Evolutionary conservation across 768 basidiomycete genomes (phyloP).

Genomic region (Leccinellum rugosiceps): DNA sequence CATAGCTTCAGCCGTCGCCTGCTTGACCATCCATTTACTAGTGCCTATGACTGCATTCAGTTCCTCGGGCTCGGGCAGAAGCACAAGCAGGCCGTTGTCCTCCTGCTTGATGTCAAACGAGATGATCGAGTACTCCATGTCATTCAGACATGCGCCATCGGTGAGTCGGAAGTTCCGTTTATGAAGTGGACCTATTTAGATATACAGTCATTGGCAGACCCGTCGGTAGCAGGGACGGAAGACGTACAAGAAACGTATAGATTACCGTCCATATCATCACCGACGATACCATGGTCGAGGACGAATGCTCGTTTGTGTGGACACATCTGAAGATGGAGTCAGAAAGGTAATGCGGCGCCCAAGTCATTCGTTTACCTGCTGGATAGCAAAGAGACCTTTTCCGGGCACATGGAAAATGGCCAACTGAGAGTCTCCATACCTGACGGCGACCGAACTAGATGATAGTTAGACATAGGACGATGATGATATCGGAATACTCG

Average conservation of each 20-base stretch:
- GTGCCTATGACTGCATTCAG: constrained; percentile 64
- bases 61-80: constrained; percentile 49
- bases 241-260: constrained; percentile 48
- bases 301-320: constrained; percentile 62
- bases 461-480: not conserved
- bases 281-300: constrained; percentile 66
- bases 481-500: constrained; percentile 25
- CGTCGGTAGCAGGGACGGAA: not conserved
- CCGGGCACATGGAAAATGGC: constrained; percentile 65
- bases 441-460: constrained; percentile 45
- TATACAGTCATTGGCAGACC: not conserved
- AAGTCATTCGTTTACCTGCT: constrained; percentile 49
- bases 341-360: not conserved
- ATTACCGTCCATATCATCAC: constrained; percentile 55
- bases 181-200: constrained; percentile 52
- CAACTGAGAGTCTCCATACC: constrained; percentile 63
- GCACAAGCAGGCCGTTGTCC: constrained; percentile 42
- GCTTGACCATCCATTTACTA: constrained; percentile 59
- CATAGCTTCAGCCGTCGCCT: constrained; percentile 43
- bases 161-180: constrained; percentile 62
- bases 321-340: constrained; percentile 34
- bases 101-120: constrained; percentile 56
- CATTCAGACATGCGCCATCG: constrained; percentile 57
- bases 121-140: constrained; percentile 55
- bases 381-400: constrained; percentile 60